phyloP scores from a whole-genome alignment of 2,329 filamentous ascomycete genomes.

The Ophioceras dolichostomum region DNA sequence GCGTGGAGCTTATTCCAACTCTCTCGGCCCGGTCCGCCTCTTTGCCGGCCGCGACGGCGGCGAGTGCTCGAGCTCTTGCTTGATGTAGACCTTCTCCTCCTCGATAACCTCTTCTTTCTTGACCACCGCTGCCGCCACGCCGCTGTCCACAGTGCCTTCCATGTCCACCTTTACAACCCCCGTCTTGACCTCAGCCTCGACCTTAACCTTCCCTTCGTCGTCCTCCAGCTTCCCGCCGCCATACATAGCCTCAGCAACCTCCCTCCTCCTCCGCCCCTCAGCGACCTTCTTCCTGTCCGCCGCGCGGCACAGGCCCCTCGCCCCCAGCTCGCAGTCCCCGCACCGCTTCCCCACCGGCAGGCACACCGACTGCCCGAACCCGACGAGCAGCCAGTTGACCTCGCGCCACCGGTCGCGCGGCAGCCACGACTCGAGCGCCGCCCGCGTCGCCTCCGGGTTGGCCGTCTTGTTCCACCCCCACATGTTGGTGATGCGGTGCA shows the following conservation, averaged over 20 bases:
- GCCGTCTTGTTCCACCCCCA: constrained; percentile 71
- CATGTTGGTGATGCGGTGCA: constrained; percentile 86
- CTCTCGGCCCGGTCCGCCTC: too few relatives aligned
- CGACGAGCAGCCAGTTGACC: constrained; percentile 83
- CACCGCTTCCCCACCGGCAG: constrained; percentile 69
- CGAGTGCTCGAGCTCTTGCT: not conserved
- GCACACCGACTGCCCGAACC: constrained; percentile 78
- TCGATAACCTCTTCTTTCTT: constrained; percentile 11
- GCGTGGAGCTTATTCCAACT: too few relatives aligned
- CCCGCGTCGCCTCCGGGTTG: constrained; percentile 70
- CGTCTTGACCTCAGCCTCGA: not conserved
- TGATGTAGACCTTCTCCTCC: not conserved
- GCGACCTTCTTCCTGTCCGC: constrained; percentile 54
- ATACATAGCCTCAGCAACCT: too few relatives aligned
- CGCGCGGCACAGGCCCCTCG: constrained; percentile 62
- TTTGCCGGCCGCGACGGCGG: not conserved
- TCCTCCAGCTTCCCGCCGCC: constrained; percentile 13
- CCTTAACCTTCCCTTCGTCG: constrained; percentile 10
- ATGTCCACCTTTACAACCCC: constrained; percentile 7
- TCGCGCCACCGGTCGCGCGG: constrained; percentile 80
- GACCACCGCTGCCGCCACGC: constrained; percentile 7
- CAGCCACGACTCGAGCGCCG: constrained; percentile 68
- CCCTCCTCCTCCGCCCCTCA: constrained; percentile 40
- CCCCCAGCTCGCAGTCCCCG: constrained; percentile 72
- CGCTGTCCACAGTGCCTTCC: constrained; percentile 3